A percentile compares a stretch with the other conserved stretches of the same genome.
phyloP scores from a whole-genome alignment of 805 yeast genomes.

The Vanderwaltozyma tropicalis region DNA sequence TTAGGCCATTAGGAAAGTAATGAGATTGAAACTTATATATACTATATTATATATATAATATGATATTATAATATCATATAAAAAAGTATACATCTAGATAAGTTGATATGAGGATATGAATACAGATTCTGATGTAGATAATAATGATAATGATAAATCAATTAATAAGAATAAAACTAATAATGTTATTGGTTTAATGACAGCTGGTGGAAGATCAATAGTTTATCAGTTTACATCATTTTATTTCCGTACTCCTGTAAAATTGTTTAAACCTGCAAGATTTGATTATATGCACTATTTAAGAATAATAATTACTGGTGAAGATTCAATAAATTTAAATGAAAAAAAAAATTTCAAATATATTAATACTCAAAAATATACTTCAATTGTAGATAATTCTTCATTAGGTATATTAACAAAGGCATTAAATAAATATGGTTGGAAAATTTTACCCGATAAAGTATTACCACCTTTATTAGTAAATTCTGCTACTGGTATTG shows the following conservation, averaged over 20 bases:
- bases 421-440: constrained; percentile 69
- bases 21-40: too few species aligned
- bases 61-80: background rate
- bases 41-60: too few species aligned
- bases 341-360: constrained; percentile 9
- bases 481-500: constrained; percentile 81
- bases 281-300: constrained; percentile 75
- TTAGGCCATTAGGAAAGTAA: too few species aligned
- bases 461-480: constrained; percentile 82
- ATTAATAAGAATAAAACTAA: background rate
- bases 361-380: background rate
- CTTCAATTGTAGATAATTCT: constrained; percentile 46
- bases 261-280: constrained; percentile 81
- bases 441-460: constrained; percentile 71
- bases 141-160: background rate
- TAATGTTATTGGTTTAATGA: constrained; percentile 56
- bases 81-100: background rate
- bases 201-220: constrained; percentile 80
- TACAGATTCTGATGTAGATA: background rate
- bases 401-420: constrained; percentile 61
- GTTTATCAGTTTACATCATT: constrained; percentile 69
- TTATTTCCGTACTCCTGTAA: constrained; percentile 72
- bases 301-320: constrained; percentile 36
- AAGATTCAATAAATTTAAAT: constrained; percentile 3
- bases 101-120: background rate